phyloP scores from a whole-genome alignment of 2,329 filamentous ascomycete species.

The Lachnellula suecica region DNA sequence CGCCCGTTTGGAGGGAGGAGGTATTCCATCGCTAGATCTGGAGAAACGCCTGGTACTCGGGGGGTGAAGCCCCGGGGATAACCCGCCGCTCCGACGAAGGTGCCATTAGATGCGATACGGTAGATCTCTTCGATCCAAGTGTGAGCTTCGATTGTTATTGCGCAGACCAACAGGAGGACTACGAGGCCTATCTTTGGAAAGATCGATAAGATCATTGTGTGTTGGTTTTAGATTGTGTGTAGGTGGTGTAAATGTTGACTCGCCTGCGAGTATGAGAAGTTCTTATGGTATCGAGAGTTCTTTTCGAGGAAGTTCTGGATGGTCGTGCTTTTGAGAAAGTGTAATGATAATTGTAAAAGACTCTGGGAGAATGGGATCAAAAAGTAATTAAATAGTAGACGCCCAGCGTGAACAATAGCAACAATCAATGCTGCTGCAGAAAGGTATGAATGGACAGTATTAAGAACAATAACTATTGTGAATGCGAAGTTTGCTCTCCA shows the following conservation, averaged over 20 bases:
- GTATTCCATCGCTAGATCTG: constrained; percentile 58
- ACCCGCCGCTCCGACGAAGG: constrained; percentile 68
- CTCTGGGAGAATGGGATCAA: constrained; percentile 3
- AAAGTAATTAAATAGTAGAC: constrained; percentile 10
- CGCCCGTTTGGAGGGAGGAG: constrained; percentile 58
- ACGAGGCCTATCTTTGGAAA: constrained; percentile 9
- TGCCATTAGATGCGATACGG: constrained; percentile 71
- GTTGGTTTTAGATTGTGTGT: constrained; percentile 5
- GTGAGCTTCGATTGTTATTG: constrained; percentile 52
- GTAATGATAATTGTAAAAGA: neutral
- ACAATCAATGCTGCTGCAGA: constrained; percentile 15
- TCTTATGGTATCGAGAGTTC: neutral
- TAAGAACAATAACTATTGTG: constrained; percentile 20
- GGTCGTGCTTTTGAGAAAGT: neutral
- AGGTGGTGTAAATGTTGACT: constrained; percentile 12
- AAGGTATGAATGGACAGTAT: constrained; percentile 15
- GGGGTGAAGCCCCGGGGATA: constrained; percentile 71
- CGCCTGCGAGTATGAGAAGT: constrained; percentile 17
- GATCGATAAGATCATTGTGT: constrained; percentile 16
- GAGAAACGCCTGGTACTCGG: constrained; percentile 59
- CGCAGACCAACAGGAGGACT: constrained; percentile 18
- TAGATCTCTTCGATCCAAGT: constrained; percentile 80
- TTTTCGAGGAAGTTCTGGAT: neutral
- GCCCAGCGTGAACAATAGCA: constrained; percentile 23
- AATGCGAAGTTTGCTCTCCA: constrained; percentile 17